Evolutionary conservation across 306 rosid genomes (phyloP), one percentile per base, ranked within the genome.

Genomic region (Acacia crassicarpa): DNA sequence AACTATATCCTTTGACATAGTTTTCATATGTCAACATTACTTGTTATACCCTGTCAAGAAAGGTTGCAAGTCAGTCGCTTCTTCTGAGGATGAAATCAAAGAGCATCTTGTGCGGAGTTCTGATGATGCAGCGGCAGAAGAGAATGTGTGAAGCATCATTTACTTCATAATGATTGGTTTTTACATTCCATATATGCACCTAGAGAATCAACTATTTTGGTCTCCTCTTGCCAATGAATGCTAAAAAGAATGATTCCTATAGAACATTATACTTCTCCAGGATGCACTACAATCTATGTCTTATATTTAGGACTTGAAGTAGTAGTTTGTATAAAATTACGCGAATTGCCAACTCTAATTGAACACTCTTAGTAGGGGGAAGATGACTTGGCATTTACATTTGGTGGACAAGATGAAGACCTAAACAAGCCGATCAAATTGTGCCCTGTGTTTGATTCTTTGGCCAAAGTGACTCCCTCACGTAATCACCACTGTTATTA

Each of bases 1-100:
- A 68, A 86, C 92, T 41, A 85, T 94, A 81, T 83, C 84, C 83
- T 92, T 91, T 81, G 97, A 92, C 88, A 78, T 92, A 61, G 8
- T 86, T n/a, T 80, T 86, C 89, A 86, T 83, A 5, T 40, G 72
- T 80, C 89, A 83, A 86, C 89, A 83, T 67, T 86, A 80, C 77
- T 17, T 83, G 32, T 69, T 86, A 17, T 86, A 80, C 74, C 72
- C 59, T 72, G 70, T 66, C 45, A 80, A 72, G n/a, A 83, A 30
- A 19, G 20, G 61, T 76, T 66, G 67, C 44, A 80, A 86, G 54
- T 38, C 22, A 44, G 82, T 20, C 25, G 9, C 43, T 46, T n/a
- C 62, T 23, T 46, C 82, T 6, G 85, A 81, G 27, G 80, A 81
- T 74, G 82, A 74, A 78, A 54, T 40, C 49, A 33, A 73, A 75